phyloP scores from a whole-genome alignment of 768 basidiomycete species.

The Phlebiopsis flavidoalba region DNA sequence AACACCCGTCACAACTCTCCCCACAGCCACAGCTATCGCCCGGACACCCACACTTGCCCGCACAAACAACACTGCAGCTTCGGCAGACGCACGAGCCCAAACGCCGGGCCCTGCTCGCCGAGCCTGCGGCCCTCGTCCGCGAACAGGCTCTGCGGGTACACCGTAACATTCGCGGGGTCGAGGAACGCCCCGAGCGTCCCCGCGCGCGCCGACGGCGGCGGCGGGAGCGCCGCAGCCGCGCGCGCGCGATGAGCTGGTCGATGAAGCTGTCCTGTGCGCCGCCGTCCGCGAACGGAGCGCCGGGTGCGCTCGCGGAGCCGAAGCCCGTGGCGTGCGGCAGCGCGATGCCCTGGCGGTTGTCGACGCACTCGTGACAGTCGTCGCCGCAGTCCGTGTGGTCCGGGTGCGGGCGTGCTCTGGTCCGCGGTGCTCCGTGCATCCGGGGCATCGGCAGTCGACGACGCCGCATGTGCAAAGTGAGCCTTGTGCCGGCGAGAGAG shows the following conservation, averaged over 20 bases:
- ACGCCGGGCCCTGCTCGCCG: constrained; percentile 38
- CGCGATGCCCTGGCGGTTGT: constrained; percentile 39
- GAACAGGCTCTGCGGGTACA: constrained; percentile 37
- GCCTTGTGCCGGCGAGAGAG: constrained; percentile 59
- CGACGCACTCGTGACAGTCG: constrained; percentile 61
- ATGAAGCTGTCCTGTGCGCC: constrained; percentile 29
- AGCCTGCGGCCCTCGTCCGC: constrained; percentile 27
- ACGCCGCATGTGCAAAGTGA: constrained; percentile 75
- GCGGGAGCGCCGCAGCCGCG: constrained; percentile 58
- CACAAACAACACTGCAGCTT: constrained; percentile 68
- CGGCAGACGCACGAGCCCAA: constrained; percentile 50
- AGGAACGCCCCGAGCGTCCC: constrained; percentile 33
- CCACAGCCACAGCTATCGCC: constrained; percentile 50
- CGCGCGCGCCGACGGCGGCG: constrained; percentile 58
- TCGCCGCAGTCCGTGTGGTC: constrained; percentile 36
- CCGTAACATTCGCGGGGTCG: constrained; percentile 48
- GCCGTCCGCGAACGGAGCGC: not conserved
- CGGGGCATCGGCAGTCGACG: constrained; percentile 63
- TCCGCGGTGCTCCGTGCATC: constrained; percentile 68
- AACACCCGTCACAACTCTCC: constrained; percentile 51
- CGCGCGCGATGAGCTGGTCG: constrained; percentile 60
- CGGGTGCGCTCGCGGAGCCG: constrained; percentile 6
- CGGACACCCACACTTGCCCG: constrained; percentile 56
- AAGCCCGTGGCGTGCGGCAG: constrained; percentile 22
- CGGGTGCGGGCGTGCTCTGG: constrained; percentile 35